Evolutionary conservation across 2,329 filamentous ascomycete species (phyloP).

Genomic region (Elsinoe batatas): DNA sequence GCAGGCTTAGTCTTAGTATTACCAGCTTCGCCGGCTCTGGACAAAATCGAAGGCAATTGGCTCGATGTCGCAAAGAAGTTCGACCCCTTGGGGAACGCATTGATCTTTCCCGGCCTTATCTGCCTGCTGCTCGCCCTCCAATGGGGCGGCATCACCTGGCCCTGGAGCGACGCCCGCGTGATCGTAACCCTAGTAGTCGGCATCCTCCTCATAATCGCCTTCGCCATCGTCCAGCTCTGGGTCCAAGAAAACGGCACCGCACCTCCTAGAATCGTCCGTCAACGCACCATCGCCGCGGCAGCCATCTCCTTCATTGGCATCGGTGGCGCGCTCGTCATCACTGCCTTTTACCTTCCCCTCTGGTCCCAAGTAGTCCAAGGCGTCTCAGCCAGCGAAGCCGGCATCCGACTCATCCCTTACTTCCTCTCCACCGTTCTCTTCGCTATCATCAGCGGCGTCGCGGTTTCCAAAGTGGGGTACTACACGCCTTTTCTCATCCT

Average conservation of each 20-base stretch:
- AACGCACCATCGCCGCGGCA: conserved; percentile 34
- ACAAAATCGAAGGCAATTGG: conserved; percentile 3
- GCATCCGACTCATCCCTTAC: conserved; percentile 32
- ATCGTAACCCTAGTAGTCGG: conserved; percentile 39
- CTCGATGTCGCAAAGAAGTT: conserved; percentile 32
- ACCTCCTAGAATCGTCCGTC: conserved; percentile 36
- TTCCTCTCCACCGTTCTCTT: conserved; percentile 33
- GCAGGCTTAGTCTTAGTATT: conserved; percentile 33
- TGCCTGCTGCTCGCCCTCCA: conserved; percentile 41
- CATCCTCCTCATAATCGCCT: conserved; percentile 31
- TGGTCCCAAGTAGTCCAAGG: conserved; percentile 35
- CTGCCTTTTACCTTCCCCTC: conserved; percentile 28
- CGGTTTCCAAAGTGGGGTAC: conserved; percentile 32
- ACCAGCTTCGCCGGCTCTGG: conserved; percentile 8
- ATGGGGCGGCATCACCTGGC: conserved; percentile 40
- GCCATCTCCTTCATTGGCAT: conserved; percentile 33
- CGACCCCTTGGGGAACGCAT: conserved; percentile 35
- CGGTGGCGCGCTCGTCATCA: conserved; percentile 36
- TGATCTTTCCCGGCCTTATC: conserved; percentile 39
- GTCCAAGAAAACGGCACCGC: conserved; percentile 37
- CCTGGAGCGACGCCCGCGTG: conserved; percentile 35
- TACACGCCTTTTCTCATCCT: conserved; percentile 37
- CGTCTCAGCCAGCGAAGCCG: conserved; percentile 31
- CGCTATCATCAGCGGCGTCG: conserved; percentile 28
- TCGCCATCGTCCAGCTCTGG: conserved; percentile 34